phyloP scores from a whole-genome alignment of 495 filamentous ascomycete genomes.

The Trichocladium antarcticum region DNA sequence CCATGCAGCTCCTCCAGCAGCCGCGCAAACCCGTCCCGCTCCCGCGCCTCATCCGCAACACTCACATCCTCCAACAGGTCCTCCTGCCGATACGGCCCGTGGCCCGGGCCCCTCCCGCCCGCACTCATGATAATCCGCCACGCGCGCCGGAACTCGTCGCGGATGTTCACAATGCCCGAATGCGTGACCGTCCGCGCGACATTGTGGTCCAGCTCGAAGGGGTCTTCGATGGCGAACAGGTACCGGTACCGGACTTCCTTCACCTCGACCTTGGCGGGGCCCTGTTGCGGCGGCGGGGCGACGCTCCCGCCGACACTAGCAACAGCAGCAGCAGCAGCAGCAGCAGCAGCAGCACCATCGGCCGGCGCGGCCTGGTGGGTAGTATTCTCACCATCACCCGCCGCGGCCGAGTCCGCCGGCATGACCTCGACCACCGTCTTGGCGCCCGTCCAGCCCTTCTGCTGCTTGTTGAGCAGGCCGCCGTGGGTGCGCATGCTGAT shows the following conservation, averaged over 20 bases:
- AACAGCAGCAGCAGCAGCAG: background rate
- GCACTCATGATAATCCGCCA: conserved; percentile 47
- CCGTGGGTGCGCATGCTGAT: conserved; percentile 59
- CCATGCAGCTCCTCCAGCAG: conserved; percentile 36
- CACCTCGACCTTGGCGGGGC: conserved; percentile 15
- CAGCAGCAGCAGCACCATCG: background rate
- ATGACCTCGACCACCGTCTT: conserved; percentile 40
- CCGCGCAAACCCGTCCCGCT: conserved; percentile 24
- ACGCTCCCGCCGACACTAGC: too few species aligned
- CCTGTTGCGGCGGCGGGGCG: too few species aligned
- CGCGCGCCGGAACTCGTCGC: conserved; percentile 69
- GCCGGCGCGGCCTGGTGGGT: too few species aligned
- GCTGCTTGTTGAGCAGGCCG: conserved; percentile 55
- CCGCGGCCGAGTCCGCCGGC: background rate
- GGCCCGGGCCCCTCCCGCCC: conserved; percentile 4
- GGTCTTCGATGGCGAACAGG: conserved; percentile 78
- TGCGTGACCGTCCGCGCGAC: conserved; percentile 71
- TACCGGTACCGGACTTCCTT: conserved; percentile 66
- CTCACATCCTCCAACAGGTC: conserved; percentile 31
- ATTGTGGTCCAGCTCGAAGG: conserved; percentile 75
- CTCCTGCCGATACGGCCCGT: conserved; percentile 13
- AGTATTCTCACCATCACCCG: background rate
- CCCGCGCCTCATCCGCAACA: conserved; percentile 15
- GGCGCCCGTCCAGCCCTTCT: conserved; percentile 68
- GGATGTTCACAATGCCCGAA: conserved; percentile 60